Evolutionary conservation across 2,329 filamentous ascomycete genomes (phyloP).

Genomic region (Lecanosticta acicola): DNA sequence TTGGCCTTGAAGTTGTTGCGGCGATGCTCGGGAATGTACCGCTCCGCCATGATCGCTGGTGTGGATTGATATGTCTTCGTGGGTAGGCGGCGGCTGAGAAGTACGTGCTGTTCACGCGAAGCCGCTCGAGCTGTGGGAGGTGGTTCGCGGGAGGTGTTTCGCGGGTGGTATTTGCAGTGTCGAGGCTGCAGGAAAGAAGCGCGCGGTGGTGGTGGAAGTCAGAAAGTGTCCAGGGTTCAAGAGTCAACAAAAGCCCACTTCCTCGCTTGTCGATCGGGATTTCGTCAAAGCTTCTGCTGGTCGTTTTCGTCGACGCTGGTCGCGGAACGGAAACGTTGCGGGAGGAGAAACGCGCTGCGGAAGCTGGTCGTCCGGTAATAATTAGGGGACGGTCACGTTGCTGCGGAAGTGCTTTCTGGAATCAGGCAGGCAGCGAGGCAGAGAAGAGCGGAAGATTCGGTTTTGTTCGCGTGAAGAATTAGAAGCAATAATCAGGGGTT

Average conservation of each 20-base stretch:
- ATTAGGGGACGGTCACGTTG: background rate
- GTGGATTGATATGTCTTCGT: constrained; percentile 14
- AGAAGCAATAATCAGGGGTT: background rate
- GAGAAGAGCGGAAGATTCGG: background rate
- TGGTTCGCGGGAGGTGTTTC: background rate
- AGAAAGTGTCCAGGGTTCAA: background rate
- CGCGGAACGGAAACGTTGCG: no score
- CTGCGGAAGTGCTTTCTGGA: background rate
- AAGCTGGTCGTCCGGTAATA: background rate
- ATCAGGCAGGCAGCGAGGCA: background rate
- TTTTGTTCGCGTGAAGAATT: background rate
- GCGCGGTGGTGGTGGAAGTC: background rate
- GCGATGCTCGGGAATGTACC: constrained; percentile 98
- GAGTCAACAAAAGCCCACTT: background rate
- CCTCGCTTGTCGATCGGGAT: background rate
- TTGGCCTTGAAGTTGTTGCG: constrained; percentile 99
- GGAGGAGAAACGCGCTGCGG: no score
- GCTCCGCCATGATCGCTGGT: constrained; percentile 74
- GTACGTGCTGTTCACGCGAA: background rate
- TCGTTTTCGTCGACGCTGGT: background rate
- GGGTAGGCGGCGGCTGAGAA: background rate
- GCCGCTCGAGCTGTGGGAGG: background rate
- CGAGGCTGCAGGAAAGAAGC: no score
- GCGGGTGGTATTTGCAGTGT: constrained; percentile 1
- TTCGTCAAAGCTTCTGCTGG: background rate